These are phyloP conservation scores for Eutrema yunnanense DNA, from an alignment of 345 rosid genomes.

Conservation along the genomic window DNA sequence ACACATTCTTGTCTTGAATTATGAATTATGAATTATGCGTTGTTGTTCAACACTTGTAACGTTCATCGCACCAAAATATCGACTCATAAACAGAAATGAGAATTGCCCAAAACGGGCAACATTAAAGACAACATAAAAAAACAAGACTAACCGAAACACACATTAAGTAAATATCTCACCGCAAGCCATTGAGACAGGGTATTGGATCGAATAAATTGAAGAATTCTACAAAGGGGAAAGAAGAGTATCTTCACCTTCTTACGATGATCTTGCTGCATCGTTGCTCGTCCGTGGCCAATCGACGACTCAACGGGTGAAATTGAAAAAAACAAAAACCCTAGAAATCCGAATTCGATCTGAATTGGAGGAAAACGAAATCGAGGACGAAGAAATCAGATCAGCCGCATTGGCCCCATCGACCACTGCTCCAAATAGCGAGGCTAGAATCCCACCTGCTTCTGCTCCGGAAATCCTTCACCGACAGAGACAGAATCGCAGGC, in stretches of 20 bases:
- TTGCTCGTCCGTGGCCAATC: neutral
- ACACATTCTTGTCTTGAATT: constrained; percentile 3
- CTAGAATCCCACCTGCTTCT: constrained; percentile 49
- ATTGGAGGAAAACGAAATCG: neutral
- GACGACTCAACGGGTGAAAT: neutral
- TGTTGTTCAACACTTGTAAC: constrained; percentile 14
- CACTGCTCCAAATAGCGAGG: constrained; percentile 55
- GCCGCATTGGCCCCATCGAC: constrained; percentile 83
- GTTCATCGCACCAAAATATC: neutral
- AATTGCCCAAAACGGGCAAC: neutral
- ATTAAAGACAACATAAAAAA: neutral
- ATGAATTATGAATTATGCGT: constrained; percentile 9
- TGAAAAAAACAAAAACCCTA: neutral
- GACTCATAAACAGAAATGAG: constrained; percentile 9
- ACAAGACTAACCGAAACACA: constrained; percentile 7
- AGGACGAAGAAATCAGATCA: constrained; percentile 28
- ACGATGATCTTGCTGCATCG: constrained; percentile 74
- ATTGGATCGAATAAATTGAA: neutral
- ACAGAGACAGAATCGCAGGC: constrained; percentile 32
- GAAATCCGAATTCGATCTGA: neutral
- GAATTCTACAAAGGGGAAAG: neutral
- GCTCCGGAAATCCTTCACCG: constrained; percentile 39
- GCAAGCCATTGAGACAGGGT: neutral
- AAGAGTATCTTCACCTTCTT: constrained; percentile 51
- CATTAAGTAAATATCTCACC: neutral